Evolutionary conservation across 2,329 filamentous ascomycete genomes (phyloP), one percentile per base, ranked within the genome.

Genomic region (Colletotrichum sp.): DNA sequence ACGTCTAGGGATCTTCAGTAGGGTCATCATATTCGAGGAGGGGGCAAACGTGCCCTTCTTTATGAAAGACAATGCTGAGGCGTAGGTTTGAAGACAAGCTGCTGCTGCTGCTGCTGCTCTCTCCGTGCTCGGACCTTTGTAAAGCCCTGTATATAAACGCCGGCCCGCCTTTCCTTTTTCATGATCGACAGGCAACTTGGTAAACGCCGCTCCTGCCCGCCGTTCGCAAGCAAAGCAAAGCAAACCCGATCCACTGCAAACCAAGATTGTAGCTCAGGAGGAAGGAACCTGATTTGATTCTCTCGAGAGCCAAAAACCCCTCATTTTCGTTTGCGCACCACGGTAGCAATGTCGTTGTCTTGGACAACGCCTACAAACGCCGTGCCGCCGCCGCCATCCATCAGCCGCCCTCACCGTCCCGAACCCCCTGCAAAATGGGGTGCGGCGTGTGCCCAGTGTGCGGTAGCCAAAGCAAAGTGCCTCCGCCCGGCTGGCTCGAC

Each of bases 391-490:
- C 32, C 28, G 30, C 39, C 39, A 48, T 48, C 44, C 44, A 48
- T 48, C 44, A 28, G 13, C 22, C 61, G 61, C 22, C 34, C 61
- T 25, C 61, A 64, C 12, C 61, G 61, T 27, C n/a, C 36, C 22
- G 34, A 27, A 3, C 28, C 52, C 25, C 19, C 55, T n/a, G 28
- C 32, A 19, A 70, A 64, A 87, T 90, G 88, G 88, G 88, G 88
- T n/a, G 87, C 87, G 6, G 88, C 88, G 2, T 90, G 88, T 68
- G 83, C 86, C 8, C 82, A 86, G 2, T 90, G 88, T 78, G 86
- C 88, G 15, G 82, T 84, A 11, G 87, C 88, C 55, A 89, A 89
- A 78, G 87, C 88, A 8, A 89, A 88, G 75, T 90, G 88, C 77
- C 84, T 89, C 68, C 85, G 87, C 11, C 84, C 86, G 11, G 85